A percentile compares a stretch with the other conserved stretches of the same genome.
phyloP scores from a whole-genome alignment of 345 rosid genomes.

The Boechera retrofracta region DNA sequence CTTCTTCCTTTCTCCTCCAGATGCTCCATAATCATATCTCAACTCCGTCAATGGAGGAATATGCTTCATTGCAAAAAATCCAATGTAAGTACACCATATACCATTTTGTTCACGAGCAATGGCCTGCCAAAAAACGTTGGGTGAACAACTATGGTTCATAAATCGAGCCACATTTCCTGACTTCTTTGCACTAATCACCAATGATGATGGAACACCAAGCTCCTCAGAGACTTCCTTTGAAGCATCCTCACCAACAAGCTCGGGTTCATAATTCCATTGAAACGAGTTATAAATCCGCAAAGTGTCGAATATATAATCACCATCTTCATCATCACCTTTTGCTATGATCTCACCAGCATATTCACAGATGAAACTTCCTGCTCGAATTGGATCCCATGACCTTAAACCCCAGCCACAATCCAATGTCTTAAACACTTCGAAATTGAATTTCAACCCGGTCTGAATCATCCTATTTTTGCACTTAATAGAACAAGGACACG shows the following conservation, averaged over 20 bases:
- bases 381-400: constrained; percentile 50
- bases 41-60: constrained; percentile 63
- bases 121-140: constrained; percentile 79
- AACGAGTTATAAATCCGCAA: constrained; percentile 45
- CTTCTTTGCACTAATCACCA: constrained; percentile 63
- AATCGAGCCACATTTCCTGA: constrained; percentile 83
- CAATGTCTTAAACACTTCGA: constrained; percentile 54
- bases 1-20: constrained; percentile 32
- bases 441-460: constrained; percentile 45
- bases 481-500: constrained; percentile 45
- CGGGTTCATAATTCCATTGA: constrained; percentile 19
- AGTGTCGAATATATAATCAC: constrained; percentile 56
- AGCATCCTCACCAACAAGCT: constrained; percentile 16
- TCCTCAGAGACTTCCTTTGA: constrained; percentile 33
- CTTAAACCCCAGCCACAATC: constrained; percentile 55
- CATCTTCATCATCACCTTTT: background rate
- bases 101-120: constrained; percentile 43
- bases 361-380: constrained; percentile 58
- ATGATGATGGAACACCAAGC: constrained; percentile 44
- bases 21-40: constrained; percentile 52
- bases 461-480: constrained; percentile 54
- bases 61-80: constrained; percentile 49
- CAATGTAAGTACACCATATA: constrained; percentile 42
- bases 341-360: constrained; percentile 47
- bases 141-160: constrained; percentile 82